Conservation (phyloP, 805 yeast species). For the Kluyveromyces siamensis region DNA sequence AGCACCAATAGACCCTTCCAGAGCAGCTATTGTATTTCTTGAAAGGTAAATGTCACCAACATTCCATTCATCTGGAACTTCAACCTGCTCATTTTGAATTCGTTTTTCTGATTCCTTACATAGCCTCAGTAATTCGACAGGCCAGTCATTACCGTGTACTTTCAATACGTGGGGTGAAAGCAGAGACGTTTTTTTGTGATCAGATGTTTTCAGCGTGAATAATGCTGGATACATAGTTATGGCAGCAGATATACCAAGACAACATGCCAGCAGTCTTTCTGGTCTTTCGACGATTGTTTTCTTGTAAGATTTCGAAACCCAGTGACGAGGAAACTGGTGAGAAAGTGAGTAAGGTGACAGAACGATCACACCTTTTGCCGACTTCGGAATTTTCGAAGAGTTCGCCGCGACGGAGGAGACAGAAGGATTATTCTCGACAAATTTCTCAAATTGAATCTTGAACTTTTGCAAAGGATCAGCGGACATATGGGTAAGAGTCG, state of each 20-base stretch:
- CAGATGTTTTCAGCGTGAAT: constrained; percentile 38
- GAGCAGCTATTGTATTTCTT: constrained; percentile 55
- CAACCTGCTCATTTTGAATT: constrained; percentile 45
- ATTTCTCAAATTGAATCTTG: constrained; percentile 36
- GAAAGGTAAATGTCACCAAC: constrained; percentile 73
- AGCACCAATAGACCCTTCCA: constrained; percentile 72
- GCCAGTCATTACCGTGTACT: constrained; percentile 75
- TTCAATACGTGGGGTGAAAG: constrained; percentile 50
- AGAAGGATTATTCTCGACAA: constrained; percentile 30
- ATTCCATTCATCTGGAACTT: constrained; percentile 77
- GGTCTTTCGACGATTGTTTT: constrained; percentile 76
- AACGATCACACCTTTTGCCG: constrained; percentile 48
- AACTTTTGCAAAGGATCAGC: constrained; percentile 32
- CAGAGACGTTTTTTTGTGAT: constrained; percentile 36
- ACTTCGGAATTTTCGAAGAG: constrained; percentile 27
- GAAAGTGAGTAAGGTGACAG: constrained; percentile 61
- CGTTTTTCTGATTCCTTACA: constrained; percentile 52
- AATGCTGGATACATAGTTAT: constrained; percentile 56
- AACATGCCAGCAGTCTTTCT: constrained; percentile 63
- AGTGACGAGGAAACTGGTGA: constrained; percentile 64
- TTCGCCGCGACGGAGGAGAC: constrained; percentile 29
- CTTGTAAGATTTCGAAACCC: constrained; percentile 63
- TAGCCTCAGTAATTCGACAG: constrained; percentile 43
- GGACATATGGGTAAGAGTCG: background rate
- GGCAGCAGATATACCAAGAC: constrained; percentile 75